Base-by-base conservation (phyloP, 352 stramenopile genomes). In the Saprolegnia parasitica region DNA sequence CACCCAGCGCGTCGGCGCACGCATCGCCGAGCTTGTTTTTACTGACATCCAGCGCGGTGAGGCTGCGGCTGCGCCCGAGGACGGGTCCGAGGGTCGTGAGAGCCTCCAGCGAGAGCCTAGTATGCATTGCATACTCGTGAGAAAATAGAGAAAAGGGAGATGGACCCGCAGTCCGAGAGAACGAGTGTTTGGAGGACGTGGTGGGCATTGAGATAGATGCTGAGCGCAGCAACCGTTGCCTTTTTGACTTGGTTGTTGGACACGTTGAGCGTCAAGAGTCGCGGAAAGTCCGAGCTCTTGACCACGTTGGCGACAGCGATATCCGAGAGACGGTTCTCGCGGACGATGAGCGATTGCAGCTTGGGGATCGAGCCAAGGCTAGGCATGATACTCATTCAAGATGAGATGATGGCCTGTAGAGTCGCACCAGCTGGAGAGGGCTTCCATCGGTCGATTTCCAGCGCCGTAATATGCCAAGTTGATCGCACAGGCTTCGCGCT, bases 1-100 rank as follows among this genome's bases (percentile, higher is more conserved):
- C 82, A 0, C 78, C 71, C 23, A 94, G 73, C 54, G 90, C 58
- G 64, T 80, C 77, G 10, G 83, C 81, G 54, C 77, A 81, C 23
- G 78, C 68, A 71, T 92, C 85, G 39, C 83, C 86, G 39, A 94
- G 73, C 46, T 70, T 70, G 63, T 70, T 70, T 24, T 70, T 70
- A 46, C 63, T 70, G 11, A 70, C 15, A 29, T 70, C 54, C 0
- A 70, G n/a, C 5, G 18, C 18, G n/a, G 63, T 70, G n/a, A 70
- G 37, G 29, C 42, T 61, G n/a, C 29, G 39, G 21, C 61, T 70
- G 16, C 29, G 24, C 13, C 45, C 63, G n/a, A 70, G 11, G 35
- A 49, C 46, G 54, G 46, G 0, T 39, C 63, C 23, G 24, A 23
- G 46, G 26, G 40, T n/a, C 4, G 4, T 45, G 37, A 40, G 40